A percentile compares a stretch with the other conserved stretches of the same genome.
Conservation (phyloP, 2,329 filamentous ascomycete species). For the Penicillium palitans region DNA sequence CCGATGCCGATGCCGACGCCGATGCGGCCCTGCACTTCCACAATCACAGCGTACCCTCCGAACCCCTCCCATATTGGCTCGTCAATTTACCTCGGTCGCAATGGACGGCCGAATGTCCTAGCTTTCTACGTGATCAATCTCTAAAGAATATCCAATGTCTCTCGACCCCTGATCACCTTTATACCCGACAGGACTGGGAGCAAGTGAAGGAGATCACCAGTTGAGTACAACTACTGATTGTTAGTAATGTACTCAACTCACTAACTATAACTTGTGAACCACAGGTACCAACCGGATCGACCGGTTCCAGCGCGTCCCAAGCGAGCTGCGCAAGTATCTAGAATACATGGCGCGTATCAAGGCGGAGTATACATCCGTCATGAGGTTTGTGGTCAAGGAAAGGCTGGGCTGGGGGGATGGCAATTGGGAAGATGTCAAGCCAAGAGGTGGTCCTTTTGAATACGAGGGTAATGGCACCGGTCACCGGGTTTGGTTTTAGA, state of each 20-base stretch:
- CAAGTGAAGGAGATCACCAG: slow-evolving; percentile 64
- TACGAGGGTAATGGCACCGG: slow-evolving; percentile 34
- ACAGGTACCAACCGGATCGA: slow-evolving; percentile 67
- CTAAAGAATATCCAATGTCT: slow-evolving; percentile 71
- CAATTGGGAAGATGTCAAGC: slow-evolving; percentile 38
- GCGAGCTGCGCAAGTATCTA: slow-evolving; percentile 75
- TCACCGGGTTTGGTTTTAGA: slow-evolving; percentile 3
- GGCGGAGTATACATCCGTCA: slow-evolving; percentile 70
- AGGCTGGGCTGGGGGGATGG: slow-evolving; percentile 66
- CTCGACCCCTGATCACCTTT: slow-evolving; percentile 67
- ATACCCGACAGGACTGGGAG: slow-evolving; percentile 66
- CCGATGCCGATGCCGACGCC: slow-evolving; percentile 14
- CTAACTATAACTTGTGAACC: neutral
- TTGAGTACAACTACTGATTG: slow-evolving; percentile 27
- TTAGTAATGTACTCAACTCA: neutral
- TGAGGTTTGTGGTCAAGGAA: slow-evolving; percentile 71
- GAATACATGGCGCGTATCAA: slow-evolving; percentile 66
- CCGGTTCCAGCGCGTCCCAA: slow-evolving; percentile 73
- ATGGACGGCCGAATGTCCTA: slow-evolving; percentile 68
- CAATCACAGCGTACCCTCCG: slow-evolving; percentile 11
- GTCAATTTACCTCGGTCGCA: slow-evolving; percentile 68
- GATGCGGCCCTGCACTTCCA: slow-evolving; percentile 14
- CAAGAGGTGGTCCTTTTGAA: slow-evolving; percentile 35
- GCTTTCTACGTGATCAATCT: slow-evolving; percentile 63
- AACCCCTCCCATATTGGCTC: slow-evolving; percentile 71